Evolutionary conservation across 768 basidiomycete species (phyloP).

Genomic region (Nidularia sp.): DNA sequence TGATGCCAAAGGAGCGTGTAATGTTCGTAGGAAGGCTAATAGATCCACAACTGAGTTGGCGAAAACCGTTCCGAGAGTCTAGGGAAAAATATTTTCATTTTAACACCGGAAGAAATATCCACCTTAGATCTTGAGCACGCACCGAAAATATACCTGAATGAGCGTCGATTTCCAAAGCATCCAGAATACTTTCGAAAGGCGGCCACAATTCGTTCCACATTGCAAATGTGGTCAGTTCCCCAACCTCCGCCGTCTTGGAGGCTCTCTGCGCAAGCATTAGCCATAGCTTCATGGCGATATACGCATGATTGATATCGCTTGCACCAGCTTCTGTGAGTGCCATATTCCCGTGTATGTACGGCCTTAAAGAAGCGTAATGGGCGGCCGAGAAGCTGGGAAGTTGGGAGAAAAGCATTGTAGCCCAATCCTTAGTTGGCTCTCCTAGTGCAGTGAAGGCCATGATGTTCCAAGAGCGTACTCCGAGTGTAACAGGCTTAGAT

Average conservation of each 20-base stretch:
- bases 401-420: conserved; percentile 39
- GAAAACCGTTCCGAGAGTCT: background rate
- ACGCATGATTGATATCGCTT: conserved; percentile 64
- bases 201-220: conserved; percentile 82
- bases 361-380: conserved; percentile 43
- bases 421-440: conserved; percentile 30
- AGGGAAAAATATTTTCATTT: no score
- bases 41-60: conserved; percentile 59
- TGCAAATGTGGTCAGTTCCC: conserved; percentile 27
- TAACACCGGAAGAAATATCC: background rate
- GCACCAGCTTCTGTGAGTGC: conserved; percentile 38
- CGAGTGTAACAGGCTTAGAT: conserved; percentile 22
- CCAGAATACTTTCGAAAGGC: conserved; percentile 53
- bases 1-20: conserved; percentile 48
- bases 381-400: conserved; percentile 44
- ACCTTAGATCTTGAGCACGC: background rate
- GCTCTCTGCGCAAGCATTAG: conserved; percentile 49
- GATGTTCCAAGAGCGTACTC: conserved; percentile 64
- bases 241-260: conserved; percentile 17
- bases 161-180: conserved; percentile 44
- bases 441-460: conserved; percentile 51
- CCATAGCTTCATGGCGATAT: conserved; percentile 70
- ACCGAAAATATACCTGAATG: conserved; percentile 37
- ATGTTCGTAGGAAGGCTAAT: conserved; percentile 55
- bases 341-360: conserved; percentile 30